These are phyloP conservation scores for Cephaloascus fragrans DNA, from an alignment of 805 yeast genomes.

Conservation along the genomic window DNA sequence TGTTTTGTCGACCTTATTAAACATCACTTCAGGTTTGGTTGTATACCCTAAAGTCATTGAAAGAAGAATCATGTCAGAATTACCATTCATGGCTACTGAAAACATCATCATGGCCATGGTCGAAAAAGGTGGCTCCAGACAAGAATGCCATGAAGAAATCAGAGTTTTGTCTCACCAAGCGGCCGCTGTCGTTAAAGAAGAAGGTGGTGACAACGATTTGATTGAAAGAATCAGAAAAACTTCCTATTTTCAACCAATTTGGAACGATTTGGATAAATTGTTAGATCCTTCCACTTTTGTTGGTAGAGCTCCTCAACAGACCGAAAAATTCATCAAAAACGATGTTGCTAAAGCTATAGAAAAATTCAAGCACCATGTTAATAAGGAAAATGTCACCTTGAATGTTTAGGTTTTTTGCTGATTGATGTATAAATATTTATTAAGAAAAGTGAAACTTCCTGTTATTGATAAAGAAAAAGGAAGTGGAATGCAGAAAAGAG, in stretches of 20 bases:
- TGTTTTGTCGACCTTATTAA: conserved; percentile 76
- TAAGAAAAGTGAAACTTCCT: no score
- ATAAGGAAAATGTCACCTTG: conserved; percentile 63
- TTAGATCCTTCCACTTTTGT: conserved; percentile 91
- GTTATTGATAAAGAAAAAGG: no score
- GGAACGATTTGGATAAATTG: conserved; percentile 69
- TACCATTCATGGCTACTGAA: conserved; percentile 99
- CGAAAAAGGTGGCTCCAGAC: conserved; percentile 94
- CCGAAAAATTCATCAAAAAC: conserved; percentile 79
- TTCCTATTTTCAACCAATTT: conserved; percentile 79
- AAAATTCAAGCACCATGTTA: conserved; percentile 51
- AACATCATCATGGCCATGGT: conserved; percentile 99
- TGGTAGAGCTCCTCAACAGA: conserved; percentile 98
- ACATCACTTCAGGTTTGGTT: conserved; percentile 90
- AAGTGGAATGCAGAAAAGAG: no score
- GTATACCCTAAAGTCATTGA: conserved; percentile 98
- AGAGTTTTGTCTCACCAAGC: conserved; percentile 97
- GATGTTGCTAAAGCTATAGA: conserved; percentile 80
- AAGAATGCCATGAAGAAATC: conserved; percentile 96
- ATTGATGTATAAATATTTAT: no score
- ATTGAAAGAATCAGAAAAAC: conserved; percentile 78
- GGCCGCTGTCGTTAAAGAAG: conserved; percentile 91
- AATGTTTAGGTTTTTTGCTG: conserved; percentile 67
- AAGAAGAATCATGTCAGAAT: conserved; percentile 87
- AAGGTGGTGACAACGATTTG: conserved; percentile 97